Conservation (phyloP, 441 rosid genomes). For the Erysimum cheiri region DNA sequence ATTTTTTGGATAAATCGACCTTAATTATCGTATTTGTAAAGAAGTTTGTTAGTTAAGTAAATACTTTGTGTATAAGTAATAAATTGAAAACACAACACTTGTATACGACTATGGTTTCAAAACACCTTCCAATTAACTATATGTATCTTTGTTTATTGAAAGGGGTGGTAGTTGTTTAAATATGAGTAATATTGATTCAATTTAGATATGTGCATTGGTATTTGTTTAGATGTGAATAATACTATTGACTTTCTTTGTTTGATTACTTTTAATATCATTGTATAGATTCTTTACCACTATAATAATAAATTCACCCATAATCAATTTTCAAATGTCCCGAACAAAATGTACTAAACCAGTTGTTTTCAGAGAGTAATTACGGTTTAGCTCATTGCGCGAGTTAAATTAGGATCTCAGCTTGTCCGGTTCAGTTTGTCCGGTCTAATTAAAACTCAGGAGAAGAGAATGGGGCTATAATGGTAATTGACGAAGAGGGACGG, state of each 20-base stretch:
- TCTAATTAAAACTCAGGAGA: not conserved
- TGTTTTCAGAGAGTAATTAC: not conserved
- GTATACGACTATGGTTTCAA: not conserved
- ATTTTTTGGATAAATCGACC: not conserved
- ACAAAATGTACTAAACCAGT: not conserved
- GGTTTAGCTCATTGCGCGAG: not conserved
- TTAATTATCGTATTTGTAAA: too few species aligned
- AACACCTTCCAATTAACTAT: not conserved
- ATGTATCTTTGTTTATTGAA: not conserved
- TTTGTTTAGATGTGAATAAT: not conserved
- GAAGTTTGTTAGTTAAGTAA: too few species aligned
- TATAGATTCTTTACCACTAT: not conserved
- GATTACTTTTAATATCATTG: not conserved
- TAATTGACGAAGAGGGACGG: not conserved
- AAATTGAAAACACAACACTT: too few species aligned
- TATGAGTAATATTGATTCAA: not conserved
- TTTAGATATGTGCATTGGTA: not conserved
- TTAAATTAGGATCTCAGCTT: not conserved
- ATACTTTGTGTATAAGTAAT: too few species aligned
- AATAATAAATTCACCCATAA: not conserved
- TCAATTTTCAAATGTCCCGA: not conserved
- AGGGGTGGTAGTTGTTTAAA: not conserved
- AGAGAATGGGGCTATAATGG: conserved; percentile 16
- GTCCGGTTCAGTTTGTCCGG: not conserved
- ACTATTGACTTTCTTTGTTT: conserved; percentile 21